Evolutionary conservation across 371 early-diverging fungal genomes (phyloP), one percentile per base, ranked within the genome.

Genomic region (Circinella minor): DNA sequence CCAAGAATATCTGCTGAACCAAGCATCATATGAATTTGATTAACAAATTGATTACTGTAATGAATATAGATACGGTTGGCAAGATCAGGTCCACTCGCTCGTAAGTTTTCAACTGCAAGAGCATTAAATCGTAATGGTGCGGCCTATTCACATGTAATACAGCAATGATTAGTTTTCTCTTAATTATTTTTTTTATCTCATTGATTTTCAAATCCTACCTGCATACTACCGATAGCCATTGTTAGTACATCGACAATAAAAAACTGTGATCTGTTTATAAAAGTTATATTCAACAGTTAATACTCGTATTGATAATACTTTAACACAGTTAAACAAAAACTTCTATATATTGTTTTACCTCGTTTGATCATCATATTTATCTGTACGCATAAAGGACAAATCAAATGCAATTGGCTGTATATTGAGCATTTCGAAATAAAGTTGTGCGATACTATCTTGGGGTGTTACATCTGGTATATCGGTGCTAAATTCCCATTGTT

Each of bases 1-100:
- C 99, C 99, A 54, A 99, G 84, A 68, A 99, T 89, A 74, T 99
- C 99, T 7, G 97, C 98, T 13, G 98, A 96, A 1, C 99, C 99
- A 8, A 99, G 84, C 51, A 99, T 83, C 77, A 93, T 92, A 83
- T 98, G 95, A 3, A 98, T 74, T 69, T 99, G 98, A 69, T 93
- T 93, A 36, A 97, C 84, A 14, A 93, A 84, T 76, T 97, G 96
- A 71, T 96, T 94, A 37, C 93, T 88, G 70, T 98, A 98, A 77
- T 97, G 96, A 39, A 87, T 84, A 48, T 82, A 83, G 63, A 98
- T 89, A 36, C 93, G 86, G 66, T 94, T 92, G n/a, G 88, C 74
- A 9, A 98, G 80, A 63, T 93, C 89, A 4, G 91, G 79, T n/a
- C 85, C 77, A 27, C 93, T 92, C 0, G 93, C 93, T 61, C 91